Evolutionary conservation across 23 red algal genomes (phyloP).

Genomic region (Gracilaria gracilis): DNA sequence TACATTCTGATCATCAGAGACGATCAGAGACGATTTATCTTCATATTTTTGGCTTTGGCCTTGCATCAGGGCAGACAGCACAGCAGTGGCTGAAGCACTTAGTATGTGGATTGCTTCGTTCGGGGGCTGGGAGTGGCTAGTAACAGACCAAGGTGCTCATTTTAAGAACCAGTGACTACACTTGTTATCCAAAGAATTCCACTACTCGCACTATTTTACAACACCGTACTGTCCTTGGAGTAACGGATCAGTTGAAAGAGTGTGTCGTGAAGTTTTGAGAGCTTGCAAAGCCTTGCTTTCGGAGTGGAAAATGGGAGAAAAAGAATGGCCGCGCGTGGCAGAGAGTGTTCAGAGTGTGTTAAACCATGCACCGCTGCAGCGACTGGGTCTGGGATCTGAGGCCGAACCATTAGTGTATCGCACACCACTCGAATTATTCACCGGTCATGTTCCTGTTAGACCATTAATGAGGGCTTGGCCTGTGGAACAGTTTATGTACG

Average conservation of each 20-base stretch:
- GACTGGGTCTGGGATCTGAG: no score
- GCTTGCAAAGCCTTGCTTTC: neutral
- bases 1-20: neutral
- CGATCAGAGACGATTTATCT: conserved; percentile 21
- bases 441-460: no score
- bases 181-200: neutral
- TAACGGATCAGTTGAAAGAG: conserved; percentile 32
- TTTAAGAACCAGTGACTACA: conserved; percentile 27
- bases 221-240: conserved; percentile 41
- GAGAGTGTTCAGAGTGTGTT: no score
- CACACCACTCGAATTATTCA: no score
- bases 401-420: no score
- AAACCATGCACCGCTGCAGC: no score
- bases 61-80: neutral
- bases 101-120: conserved; percentile 27
- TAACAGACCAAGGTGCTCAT: conserved; percentile 38
- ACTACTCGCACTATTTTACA: conserved; percentile 20
- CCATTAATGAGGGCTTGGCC: no score
- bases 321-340: neutral
- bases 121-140: conserved; percentile 1
- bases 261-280: neutral
- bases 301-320: neutral
- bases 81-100: neutral
- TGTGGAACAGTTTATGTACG: no score
- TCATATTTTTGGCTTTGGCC: conserved; percentile 31